These are phyloP conservation scores for Nicotiana benthamiana DNA, from an alignment of 257 asterid genomes.

Conservation along the genomic window DNA sequence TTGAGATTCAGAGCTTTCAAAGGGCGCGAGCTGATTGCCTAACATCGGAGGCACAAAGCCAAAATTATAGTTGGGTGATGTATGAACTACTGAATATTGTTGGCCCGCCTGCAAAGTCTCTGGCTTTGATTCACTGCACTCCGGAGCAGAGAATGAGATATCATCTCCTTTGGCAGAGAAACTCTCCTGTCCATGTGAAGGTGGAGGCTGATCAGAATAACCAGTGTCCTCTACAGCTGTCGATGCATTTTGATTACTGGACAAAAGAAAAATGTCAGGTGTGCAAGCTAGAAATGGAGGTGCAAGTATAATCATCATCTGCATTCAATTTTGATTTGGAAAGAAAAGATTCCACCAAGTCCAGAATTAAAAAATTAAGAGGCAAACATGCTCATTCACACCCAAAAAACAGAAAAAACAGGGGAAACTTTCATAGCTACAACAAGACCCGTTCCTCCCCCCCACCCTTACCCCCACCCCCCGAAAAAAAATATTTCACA, in stretches of 20 bases:
- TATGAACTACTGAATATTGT: conserved; percentile 43
- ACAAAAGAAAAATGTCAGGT: neutral
- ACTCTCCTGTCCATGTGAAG: conserved; percentile 37
- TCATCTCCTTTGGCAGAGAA: conserved; percentile 41
- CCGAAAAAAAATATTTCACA: neutral
- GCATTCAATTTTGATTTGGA: conserved; percentile 3
- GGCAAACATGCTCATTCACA: neutral
- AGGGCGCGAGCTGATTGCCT: conserved; percentile 47
- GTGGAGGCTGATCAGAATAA: conserved; percentile 42
- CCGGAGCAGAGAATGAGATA: conserved; percentile 44
- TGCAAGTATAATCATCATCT: conserved; percentile 11
- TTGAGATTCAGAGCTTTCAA: conserved; percentile 64
- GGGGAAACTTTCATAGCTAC: neutral
- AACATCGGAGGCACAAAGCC: conserved; percentile 57
- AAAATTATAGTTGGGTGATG: conserved; percentile 50
- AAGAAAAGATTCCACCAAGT: neutral
- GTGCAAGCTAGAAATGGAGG: neutral
- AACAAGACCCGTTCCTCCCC: neutral
- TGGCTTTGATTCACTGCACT: conserved; percentile 40
- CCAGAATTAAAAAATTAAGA: neutral
- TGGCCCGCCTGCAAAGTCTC: conserved; percentile 52
- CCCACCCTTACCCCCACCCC: neutral
- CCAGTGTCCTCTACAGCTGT: conserved; percentile 39
- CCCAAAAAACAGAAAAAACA: neutral
- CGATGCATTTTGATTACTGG: conserved; percentile 48